phyloP scores from a whole-genome alignment of 768 basidiomycete species.

The Chalciporus chontae region DNA sequence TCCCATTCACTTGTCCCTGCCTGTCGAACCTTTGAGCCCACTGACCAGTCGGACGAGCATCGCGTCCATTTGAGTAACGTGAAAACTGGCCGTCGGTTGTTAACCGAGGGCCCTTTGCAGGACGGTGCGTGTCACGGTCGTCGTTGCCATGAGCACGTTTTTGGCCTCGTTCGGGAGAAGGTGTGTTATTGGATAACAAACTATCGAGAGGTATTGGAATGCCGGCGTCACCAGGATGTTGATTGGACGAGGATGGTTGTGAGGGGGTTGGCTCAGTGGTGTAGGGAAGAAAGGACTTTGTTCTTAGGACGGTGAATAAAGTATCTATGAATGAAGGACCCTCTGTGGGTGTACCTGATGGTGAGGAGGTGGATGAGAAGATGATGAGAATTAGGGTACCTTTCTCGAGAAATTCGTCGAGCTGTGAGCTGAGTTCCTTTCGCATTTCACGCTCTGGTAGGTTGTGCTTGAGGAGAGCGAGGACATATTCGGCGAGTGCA shows the following conservation, averaged over 20 bases:
- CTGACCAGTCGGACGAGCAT: conserved; percentile 37
- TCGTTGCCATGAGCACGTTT: conserved; percentile 67
- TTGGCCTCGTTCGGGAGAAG: conserved; percentile 50
- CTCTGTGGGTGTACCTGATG: conserved; percentile 39
- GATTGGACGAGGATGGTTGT: conserved; percentile 34
- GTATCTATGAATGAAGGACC: conserved; percentile 75
- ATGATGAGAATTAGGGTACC: conserved; percentile 41
- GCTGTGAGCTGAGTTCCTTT: conserved; percentile 67
- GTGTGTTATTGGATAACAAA: conserved; percentile 44
- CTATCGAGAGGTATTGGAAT: conserved; percentile 79
- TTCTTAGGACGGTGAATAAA: conserved; percentile 79
- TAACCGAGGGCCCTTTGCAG: conserved; percentile 71
- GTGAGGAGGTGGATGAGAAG: conserved; percentile 9
- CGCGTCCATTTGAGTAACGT: conserved; percentile 49
- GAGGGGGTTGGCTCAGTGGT: conserved; percentile 40
- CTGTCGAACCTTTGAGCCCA: conserved; percentile 39
- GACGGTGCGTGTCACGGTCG: conserved; percentile 54
- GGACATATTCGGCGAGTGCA: conserved; percentile 90
- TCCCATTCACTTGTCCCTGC: conserved; percentile 24
- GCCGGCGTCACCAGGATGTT: conserved; percentile 49
- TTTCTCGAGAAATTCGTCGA: conserved; percentile 92
- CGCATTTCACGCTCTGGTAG: conserved; percentile 79
- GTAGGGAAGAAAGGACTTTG: conserved; percentile 84
- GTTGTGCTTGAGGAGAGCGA: conserved; percentile 90
- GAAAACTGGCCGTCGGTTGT: conserved; percentile 63